These are phyloP conservation scores for Camellia sinensis DNA, from an alignment of 148 eudicot genomes.

Conservation along the genomic window DNA sequence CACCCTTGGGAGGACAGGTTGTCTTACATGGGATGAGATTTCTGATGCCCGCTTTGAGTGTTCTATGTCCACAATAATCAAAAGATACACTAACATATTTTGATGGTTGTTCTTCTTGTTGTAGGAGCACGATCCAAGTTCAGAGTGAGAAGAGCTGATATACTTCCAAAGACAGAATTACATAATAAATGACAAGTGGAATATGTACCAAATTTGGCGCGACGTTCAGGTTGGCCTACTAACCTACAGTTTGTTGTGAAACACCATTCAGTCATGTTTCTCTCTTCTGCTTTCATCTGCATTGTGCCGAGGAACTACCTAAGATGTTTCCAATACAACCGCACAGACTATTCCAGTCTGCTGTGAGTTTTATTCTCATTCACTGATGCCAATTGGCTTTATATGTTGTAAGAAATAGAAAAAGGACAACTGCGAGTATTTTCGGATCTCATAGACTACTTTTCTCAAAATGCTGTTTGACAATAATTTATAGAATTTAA, in stretches of 20 bases:
- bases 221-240: not conserved
- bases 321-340: not conserved
- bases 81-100: not conserved
- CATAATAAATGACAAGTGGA: slow-evolving; percentile 55
- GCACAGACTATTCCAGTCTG: not conserved
- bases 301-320: not conserved
- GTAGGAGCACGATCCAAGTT: slow-evolving; percentile 57
- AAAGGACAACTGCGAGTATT: not conserved
- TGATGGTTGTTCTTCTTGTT: slow-evolving; percentile 18
- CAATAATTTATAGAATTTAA: not conserved
- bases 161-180: slow-evolving; percentile 71
- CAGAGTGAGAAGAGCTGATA: slow-evolving; percentile 69
- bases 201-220: slow-evolving; percentile 11
- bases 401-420: slow-evolving; percentile 7
- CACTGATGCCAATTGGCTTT: not conserved
- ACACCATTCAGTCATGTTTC: not conserved
- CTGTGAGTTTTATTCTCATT: not conserved
- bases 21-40: too few species aligned
- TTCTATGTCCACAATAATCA: not conserved
- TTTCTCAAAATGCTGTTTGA: not conserved
- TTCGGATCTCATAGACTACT: not conserved
- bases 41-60: too few species aligned
- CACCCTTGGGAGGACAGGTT: too few species aligned
- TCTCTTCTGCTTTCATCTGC: slow-evolving; percentile 10
- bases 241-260: not conserved